Percentiles rank a stretch among this genome's conserved stretches.
Conservation (phyloP, 1,139 yeast genomes). For the Saccharomyces hybrid region DNA sequence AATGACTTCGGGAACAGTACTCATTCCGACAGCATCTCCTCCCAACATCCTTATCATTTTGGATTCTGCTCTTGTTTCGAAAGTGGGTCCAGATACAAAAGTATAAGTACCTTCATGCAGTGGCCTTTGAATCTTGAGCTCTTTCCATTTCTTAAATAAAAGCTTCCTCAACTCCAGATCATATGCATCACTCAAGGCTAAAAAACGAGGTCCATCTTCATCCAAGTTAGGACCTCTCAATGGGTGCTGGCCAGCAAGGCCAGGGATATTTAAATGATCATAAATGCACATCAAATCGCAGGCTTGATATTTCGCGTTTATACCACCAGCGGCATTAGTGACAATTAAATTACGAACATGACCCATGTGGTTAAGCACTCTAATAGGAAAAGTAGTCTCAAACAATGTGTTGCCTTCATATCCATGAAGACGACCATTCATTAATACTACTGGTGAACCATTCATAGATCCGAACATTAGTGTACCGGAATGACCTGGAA, state of each 20-base stretch:
- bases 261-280: constrained; percentile 88
- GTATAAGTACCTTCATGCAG: constrained; percentile 84
- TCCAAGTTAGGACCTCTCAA: constrained; percentile 81
- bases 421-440: constrained; percentile 89
- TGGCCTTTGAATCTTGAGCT: constrained; percentile 46
- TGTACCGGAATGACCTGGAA: constrained; percentile 83
- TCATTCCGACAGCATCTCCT: constrained; percentile 96
- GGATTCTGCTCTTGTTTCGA: constrained; percentile 90
- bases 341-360: constrained; percentile 52
- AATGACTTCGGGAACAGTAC: constrained; percentile 92
- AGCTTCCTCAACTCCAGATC: constrained; percentile 60
- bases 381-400: constrained; percentile 78
- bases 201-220: constrained; percentile 76
- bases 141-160: constrained; percentile 47
- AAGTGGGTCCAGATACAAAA: constrained; percentile 89
- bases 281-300: constrained; percentile 88
- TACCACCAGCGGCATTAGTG: constrained; percentile 94
- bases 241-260: constrained; percentile 82
- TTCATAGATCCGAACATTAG: constrained; percentile 70
- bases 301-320: constrained; percentile 55
- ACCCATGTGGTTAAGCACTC: constrained; percentile 62
- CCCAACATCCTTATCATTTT: constrained; percentile 64
- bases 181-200: constrained; percentile 85
- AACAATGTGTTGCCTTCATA: constrained; percentile 83
- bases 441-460: constrained; percentile 75